Evolutionary conservation across 495 filamentous ascomycete genomes (phyloP).

Genomic region (Cetradonia linearis): DNA sequence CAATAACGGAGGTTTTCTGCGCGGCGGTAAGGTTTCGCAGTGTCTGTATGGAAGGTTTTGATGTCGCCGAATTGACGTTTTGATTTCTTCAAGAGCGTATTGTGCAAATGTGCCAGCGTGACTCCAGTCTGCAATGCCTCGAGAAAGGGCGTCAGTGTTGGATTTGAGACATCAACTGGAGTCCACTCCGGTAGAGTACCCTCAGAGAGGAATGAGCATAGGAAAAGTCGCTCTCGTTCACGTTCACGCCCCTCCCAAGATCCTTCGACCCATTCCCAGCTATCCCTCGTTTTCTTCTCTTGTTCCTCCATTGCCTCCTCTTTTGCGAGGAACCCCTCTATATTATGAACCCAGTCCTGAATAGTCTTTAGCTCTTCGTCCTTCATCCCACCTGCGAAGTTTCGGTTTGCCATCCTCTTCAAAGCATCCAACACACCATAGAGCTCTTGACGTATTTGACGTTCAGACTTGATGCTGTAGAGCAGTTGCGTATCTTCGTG

Average conservation of each 20-base stretch:
- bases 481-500: constrained; percentile 74
- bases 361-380: constrained; percentile 64
- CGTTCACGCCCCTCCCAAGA: constrained; percentile 71
- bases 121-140: constrained; percentile 64
- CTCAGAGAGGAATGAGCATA: constrained; percentile 56
- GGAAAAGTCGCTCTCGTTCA: constrained; percentile 62
- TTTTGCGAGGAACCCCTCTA: constrained; percentile 60
- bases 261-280: constrained; percentile 71
- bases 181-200: constrained; percentile 61
- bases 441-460: constrained; percentile 68
- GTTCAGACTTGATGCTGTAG: constrained; percentile 76
- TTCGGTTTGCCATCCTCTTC: constrained; percentile 78
- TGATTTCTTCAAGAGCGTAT: constrained; percentile 74
- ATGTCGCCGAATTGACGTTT: constrained; percentile 86
- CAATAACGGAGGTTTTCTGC: constrained; percentile 92
- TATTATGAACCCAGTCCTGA: constrained; percentile 61
- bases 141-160: constrained; percentile 67
- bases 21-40: constrained; percentile 83
- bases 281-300: constrained; percentile 58
- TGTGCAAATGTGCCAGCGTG: constrained; percentile 76
- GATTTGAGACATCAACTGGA: constrained; percentile 41
- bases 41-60: constrained; percentile 75
- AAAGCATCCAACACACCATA: constrained; percentile 79
- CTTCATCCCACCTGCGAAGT: constrained; percentile 75
- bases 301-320: constrained; percentile 67